These are phyloP conservation scores for Byssoonygena ceratinophila DNA, from an alignment of 2,329 filamentous ascomycete species.

Conservation along the genomic window DNA sequence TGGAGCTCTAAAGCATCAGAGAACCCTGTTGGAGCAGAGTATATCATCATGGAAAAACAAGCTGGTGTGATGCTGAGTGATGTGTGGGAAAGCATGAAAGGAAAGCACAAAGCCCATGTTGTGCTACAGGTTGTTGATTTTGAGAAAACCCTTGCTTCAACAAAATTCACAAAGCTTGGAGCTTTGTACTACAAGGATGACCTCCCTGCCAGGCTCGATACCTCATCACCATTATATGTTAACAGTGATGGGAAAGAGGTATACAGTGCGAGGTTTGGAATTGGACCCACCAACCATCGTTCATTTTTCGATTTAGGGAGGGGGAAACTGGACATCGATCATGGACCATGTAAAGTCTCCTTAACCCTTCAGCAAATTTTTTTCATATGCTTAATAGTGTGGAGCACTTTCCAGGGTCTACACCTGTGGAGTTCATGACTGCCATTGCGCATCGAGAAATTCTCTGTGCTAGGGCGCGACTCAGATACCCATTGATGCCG, in stretches of 20 bases:
- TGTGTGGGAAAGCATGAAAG: conserved; percentile 19
- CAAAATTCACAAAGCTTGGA: conserved; percentile 18
- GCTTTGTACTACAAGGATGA: conserved; percentile 20
- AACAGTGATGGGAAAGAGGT: conserved; percentile 12
- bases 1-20: conserved; percentile 15
- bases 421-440: conserved; percentile 24
- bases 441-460: conserved; percentile 28
- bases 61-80: conserved; percentile 17
- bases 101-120: conserved; percentile 19
- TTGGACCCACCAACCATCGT: conserved; percentile 20
- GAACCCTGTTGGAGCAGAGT: conserved; percentile 19
- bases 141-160: conserved; percentile 17
- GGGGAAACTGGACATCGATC: conserved; percentile 18
- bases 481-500: conserved; percentile 19
- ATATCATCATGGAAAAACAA: conserved; percentile 20
- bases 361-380: background rate
- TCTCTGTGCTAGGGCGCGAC: conserved; percentile 23
- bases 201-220: conserved; percentile 11
- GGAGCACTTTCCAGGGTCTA: conserved; percentile 24
- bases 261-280: conserved; percentile 14
- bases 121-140: conserved; percentile 18
- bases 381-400: conserved; percentile 6
- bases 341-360: conserved; percentile 20
- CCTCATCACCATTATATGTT: conserved; percentile 11
- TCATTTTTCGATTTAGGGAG: conserved; percentile 20